Percentiles rank a stretch among this genome's conserved stretches.
Conservation (phyloP, 2,329 filamentous ascomycete genomes). For the Penicillium sp. region DNA sequence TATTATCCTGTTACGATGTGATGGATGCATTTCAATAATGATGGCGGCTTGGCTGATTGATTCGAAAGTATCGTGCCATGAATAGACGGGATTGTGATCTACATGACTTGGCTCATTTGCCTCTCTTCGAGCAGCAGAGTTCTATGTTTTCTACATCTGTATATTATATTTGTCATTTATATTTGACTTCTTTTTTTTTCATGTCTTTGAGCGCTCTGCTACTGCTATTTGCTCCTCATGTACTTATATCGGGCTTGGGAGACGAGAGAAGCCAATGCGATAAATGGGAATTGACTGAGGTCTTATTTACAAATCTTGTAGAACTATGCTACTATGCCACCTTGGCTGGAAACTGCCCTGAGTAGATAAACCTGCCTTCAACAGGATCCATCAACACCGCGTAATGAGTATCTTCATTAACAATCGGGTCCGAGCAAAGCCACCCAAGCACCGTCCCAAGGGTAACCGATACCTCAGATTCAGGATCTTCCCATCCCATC, state of each 20-base stretch:
- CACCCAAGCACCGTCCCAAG: constrained; percentile 38
- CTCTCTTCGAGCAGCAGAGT: not conserved
- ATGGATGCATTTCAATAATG: constrained; percentile 1
- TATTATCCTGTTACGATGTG: not conserved
- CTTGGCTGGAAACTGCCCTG: constrained; percentile 21
- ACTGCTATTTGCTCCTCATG: constrained; percentile 2
- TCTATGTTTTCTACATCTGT: constrained; percentile 2
- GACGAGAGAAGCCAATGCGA: not conserved
- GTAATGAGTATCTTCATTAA: constrained; percentile 53
- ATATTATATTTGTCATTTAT: not conserved
- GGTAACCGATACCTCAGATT: constrained; percentile 20
- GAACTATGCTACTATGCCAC: not conserved
- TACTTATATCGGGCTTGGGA: not conserved
- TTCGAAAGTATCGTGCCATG: not conserved
- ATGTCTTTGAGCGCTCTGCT: not conserved
- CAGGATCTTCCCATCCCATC: constrained; percentile 2
- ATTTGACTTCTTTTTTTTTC: not conserved
- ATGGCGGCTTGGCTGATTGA: not conserved
- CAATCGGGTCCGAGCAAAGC: constrained; percentile 46
- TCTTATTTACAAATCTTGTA: not conserved
- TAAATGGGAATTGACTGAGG: not conserved
- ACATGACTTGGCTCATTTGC: not conserved
- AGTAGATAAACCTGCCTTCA: constrained; percentile 42
- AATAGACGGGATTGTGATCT: not conserved
- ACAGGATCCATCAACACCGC: constrained; percentile 50